phyloP scores from a whole-genome alignment of 345 rosid genomes.

The Diplotaxis tenuifolia region DNA sequence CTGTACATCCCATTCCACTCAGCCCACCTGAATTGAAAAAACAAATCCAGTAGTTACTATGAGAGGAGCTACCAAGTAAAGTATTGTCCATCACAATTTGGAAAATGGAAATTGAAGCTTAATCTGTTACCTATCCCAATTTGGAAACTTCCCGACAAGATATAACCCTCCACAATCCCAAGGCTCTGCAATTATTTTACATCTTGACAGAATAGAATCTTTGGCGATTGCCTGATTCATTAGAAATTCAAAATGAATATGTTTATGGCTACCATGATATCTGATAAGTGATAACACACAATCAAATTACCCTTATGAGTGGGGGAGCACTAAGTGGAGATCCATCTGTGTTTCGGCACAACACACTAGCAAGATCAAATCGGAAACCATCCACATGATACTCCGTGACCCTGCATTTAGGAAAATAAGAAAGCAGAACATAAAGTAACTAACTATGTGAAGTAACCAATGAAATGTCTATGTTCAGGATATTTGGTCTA shows the following conservation, averaged over 20 bases:
- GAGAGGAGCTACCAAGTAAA: not conserved
- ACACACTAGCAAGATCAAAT: slow-evolving; percentile 92
- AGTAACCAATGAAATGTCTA: not conserved
- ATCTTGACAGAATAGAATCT: slow-evolving; percentile 73
- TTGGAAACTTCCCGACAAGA: slow-evolving; percentile 91
- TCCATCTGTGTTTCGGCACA: slow-evolving; percentile 92
- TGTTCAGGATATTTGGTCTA: not conserved
- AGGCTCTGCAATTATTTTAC: slow-evolving; percentile 93
- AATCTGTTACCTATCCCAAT: slow-evolving; percentile 78
- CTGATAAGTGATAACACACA: not conserved
- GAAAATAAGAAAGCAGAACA: slow-evolving; percentile 8
- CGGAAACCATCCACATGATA: slow-evolving; percentile 96
- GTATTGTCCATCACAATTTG: slow-evolving; percentile 84
- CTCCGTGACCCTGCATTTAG: slow-evolving; percentile 60
- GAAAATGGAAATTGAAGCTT: slow-evolving; percentile 63
- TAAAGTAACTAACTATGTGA: not conserved
- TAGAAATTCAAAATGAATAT: slow-evolving; percentile 11
- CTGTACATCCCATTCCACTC: slow-evolving; percentile 98
- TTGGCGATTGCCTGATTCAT: slow-evolving; percentile 76
- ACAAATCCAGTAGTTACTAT: slow-evolving; percentile 13
- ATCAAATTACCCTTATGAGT: slow-evolving; percentile 59
- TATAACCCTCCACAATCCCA: slow-evolving; percentile 98
- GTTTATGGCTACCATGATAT: not conserved
- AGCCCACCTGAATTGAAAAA: slow-evolving; percentile 71
- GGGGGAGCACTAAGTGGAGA: slow-evolving; percentile 85